These are phyloP conservation scores for Colletotrichum abscissum DNA, from an alignment of 2,329 filamentous ascomycete genomes.

Conservation along the genomic window DNA sequence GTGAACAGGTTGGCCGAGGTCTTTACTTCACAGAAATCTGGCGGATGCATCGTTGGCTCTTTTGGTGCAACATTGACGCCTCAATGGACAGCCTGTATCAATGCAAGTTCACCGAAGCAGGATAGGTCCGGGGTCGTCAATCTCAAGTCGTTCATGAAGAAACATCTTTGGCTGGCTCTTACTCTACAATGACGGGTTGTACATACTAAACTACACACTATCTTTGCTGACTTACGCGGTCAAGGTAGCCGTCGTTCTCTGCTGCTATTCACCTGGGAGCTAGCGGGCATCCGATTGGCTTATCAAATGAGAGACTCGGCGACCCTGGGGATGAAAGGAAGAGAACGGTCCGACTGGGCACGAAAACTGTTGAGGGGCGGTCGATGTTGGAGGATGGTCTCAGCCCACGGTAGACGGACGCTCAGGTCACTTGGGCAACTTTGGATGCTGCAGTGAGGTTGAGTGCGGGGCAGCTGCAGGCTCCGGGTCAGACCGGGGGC, in stretches of 20 bases:
- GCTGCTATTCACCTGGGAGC: not conserved
- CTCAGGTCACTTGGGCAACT: conserved; percentile 10
- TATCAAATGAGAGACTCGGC: conserved; percentile 8
- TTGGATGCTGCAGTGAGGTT: conserved; percentile 10
- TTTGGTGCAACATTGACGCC: not conserved
- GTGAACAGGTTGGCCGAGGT: not conserved
- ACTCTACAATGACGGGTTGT: not conserved
- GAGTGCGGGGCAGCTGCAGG: conserved; percentile 33
- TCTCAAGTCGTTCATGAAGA: not conserved
- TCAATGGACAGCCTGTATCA: not conserved
- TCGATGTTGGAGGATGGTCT: conserved; percentile 34
- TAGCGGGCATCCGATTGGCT: conserved; percentile 5
- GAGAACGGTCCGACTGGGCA: conserved; percentile 14
- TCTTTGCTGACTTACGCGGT: not conserved
- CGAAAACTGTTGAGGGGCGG: conserved; percentile 32
- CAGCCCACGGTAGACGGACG: conserved; percentile 16
- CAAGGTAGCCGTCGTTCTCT: not conserved
- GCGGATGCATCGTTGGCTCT: not conserved
- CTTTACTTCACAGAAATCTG: conserved; percentile 15
- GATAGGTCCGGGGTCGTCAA: not conserved
- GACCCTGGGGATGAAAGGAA: conserved; percentile 5
- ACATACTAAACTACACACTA: not conserved
- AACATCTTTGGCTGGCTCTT: not conserved
- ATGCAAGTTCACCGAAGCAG: not conserved
- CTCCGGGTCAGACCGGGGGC: conserved; percentile 27